A percentile compares a stretch with the other conserved stretches of the same genome.
Evolutionary conservation across 129 eudicot species (phyloP).

Genomic region (Saussurea involucrata): DNA sequence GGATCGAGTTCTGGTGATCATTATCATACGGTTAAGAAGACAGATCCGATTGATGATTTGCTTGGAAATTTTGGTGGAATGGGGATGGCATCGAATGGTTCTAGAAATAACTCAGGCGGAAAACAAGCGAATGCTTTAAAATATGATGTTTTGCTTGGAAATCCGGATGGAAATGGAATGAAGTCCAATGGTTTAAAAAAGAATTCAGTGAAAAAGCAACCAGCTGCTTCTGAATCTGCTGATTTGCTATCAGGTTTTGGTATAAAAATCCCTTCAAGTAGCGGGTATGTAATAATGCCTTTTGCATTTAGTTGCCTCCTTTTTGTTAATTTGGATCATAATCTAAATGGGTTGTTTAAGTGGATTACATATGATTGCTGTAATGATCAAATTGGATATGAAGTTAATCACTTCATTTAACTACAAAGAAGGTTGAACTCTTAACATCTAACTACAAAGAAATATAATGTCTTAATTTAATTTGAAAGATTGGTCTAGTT

Average conservation of each 20-base stretch:
- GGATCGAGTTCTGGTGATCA: conserved; percentile 33
- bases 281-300: conserved; percentile 39
- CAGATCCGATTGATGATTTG: conserved; percentile 49
- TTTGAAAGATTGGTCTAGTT: not conserved
- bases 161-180: conserved; percentile 21
- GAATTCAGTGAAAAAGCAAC: conserved; percentile 10
- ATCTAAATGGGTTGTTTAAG: not conserved
- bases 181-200: conserved; percentile 21
- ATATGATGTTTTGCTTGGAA: conserved; percentile 48
- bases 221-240: conserved; percentile 34
- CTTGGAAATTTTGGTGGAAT: conserved; percentile 46
- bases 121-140: conserved; percentile 19
- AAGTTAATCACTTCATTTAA: not conserved
- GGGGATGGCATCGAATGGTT: conserved; percentile 25
- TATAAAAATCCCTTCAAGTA: conserved; percentile 27
- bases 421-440: not conserved
- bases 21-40: conserved; percentile 27
- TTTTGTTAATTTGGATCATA: not conserved
- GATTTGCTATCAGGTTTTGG: conserved; percentile 78
- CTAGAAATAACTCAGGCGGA: not conserved
- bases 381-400: conserved; percentile 7
- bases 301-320: not conserved
- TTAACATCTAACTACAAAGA: not conserved
- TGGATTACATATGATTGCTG: conserved; percentile 4
- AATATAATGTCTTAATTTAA: not conserved